Conservation (phyloP, 169 alveolate genomes). For the Plasmodium sp. region DNA sequence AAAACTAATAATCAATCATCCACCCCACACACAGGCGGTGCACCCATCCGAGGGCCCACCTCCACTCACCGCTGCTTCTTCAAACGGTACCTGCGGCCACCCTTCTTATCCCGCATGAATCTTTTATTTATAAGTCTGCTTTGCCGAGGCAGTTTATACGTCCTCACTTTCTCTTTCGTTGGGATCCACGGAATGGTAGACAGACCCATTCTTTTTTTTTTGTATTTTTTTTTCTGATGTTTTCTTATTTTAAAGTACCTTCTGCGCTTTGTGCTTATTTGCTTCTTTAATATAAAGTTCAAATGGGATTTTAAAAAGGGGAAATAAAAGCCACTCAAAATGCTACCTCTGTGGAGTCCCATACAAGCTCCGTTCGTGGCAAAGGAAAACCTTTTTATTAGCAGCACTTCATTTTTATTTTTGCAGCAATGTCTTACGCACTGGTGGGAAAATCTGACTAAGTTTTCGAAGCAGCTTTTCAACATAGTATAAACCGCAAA, state of each 20-base stretch:
- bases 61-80: constrained; percentile 64
- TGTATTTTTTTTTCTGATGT: constrained; percentile 87
- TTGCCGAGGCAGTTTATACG: constrained; percentile 79
- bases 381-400: constrained; percentile 5
- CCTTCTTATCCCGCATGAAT: constrained; percentile 74
- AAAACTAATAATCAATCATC: background rate
- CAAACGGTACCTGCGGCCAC: constrained; percentile 74
- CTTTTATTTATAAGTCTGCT: constrained; percentile 84
- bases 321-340: background rate
- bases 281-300: constrained; percentile 2
- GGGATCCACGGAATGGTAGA: constrained; percentile 85
- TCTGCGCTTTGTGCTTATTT: constrained; percentile 84
- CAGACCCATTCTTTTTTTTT: constrained; percentile 81
- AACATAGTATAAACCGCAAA: constrained; percentile 31
- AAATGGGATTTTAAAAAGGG: constrained; percentile 4
- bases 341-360: background rate
- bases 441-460: constrained; percentile 41
- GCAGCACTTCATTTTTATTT: constrained; percentile 6
- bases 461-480: constrained; percentile 16
- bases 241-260: constrained; percentile 83
- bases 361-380: background rate
- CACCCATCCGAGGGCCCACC: background rate
- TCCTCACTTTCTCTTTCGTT: constrained; percentile 70
- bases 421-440: constrained; percentile 20
- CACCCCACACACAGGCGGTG: background rate